Percentiles rank a stretch among this genome's conserved stretches.
These are phyloP conservation scores for Schizophyllum amplum DNA, from an alignment of 1,284 basidiomycete genomes.

Conservation along the genomic window DNA sequence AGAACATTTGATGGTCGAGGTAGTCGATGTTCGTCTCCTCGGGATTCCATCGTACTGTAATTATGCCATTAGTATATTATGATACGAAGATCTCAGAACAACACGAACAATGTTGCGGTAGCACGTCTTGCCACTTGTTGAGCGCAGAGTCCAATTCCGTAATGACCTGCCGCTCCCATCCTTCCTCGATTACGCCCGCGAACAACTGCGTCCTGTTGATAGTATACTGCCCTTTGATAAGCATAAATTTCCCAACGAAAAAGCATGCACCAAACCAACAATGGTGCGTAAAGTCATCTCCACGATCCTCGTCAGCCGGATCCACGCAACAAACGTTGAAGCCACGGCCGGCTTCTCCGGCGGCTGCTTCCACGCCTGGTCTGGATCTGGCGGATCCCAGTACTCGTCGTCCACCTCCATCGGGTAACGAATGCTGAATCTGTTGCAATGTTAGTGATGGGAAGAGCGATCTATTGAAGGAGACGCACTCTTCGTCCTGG, in stretches of 20 bases:
- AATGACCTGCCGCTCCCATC: conserved; percentile 35
- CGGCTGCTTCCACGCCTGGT: conserved; percentile 9
- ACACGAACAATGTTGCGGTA: conserved; percentile 28
- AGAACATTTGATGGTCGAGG: conserved; percentile 37
- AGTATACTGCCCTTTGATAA: conserved; percentile 26
- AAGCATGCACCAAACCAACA: too few species aligned
- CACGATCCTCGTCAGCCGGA: too few species aligned
- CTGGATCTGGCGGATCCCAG: conserved; percentile 25
- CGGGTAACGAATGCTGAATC: too few species aligned
- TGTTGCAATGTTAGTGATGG: too few species aligned
- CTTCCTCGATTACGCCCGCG: conserved; percentile 26
- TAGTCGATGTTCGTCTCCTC: conserved; percentile 26
- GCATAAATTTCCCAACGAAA: background rate
- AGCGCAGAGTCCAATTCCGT: conserved; percentile 42
- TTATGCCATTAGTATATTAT: background rate
- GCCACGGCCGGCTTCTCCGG: conserved; percentile 16
- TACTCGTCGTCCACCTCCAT: conserved; percentile 45
- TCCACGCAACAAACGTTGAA: conserved; percentile 15
- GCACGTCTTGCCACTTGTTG: conserved; percentile 40
- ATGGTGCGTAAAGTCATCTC: too few species aligned
- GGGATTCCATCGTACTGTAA: conserved; percentile 37
- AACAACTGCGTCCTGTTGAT: conserved; percentile 33
- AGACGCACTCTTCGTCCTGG: conserved; percentile 37
- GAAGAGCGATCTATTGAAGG: background rate
- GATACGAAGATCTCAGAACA: background rate